phyloP scores from a whole-genome alignment of 2,329 filamentous ascomycete genomes.

The Pseudovirgaria hyperparasitica region DNA sequence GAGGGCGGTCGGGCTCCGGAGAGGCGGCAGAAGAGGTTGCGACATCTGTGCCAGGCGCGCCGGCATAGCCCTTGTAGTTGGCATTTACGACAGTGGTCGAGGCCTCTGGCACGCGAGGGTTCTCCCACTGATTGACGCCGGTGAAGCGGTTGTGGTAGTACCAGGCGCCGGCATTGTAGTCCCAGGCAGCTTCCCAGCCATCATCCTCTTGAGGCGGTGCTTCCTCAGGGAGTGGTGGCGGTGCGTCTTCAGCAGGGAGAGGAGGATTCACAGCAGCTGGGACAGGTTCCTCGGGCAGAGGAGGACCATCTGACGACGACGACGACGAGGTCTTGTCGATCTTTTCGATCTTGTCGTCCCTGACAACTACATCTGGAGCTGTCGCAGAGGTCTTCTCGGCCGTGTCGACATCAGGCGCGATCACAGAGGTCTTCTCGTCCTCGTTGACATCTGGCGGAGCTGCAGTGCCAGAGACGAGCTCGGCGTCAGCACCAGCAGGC shows the following conservation, averaged over 20 bases:
- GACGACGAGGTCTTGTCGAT: no score
- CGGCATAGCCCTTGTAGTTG: slow-evolving; percentile 14
- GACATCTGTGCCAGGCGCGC: slow-evolving; percentile 21
- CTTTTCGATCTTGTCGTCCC: no score
- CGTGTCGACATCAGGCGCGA: no score
- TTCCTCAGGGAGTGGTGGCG: slow-evolving; percentile 36
- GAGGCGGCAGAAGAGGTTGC: slow-evolving; percentile 11
- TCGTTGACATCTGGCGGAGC: no score
- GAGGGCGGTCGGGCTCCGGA: slow-evolving; percentile 41
- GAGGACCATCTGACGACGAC: no score
- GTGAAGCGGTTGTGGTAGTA: slow-evolving; percentile 82
- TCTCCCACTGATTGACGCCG: slow-evolving; percentile 67
- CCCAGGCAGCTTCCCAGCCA: slow-evolving; percentile 76
- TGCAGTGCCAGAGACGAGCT: no score
- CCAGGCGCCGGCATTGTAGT: slow-evolving; percentile 52
- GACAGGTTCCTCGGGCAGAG: slow-evolving; percentile 13
- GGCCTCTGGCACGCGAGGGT: slow-evolving; percentile 56
- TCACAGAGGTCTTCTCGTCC: no score
- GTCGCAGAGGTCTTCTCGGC: no score
- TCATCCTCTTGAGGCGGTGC: slow-evolving; percentile 38
- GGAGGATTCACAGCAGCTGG: background rate
- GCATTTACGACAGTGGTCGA: slow-evolving; percentile 15
- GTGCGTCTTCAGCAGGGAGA: slow-evolving; percentile 8
- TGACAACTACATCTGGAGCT: no score
- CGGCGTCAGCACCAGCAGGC: no score